These are phyloP conservation scores for Monosiga brevicollis DNA, from an alignment of 78 protist genomes.

Conservation along the genomic window DNA sequence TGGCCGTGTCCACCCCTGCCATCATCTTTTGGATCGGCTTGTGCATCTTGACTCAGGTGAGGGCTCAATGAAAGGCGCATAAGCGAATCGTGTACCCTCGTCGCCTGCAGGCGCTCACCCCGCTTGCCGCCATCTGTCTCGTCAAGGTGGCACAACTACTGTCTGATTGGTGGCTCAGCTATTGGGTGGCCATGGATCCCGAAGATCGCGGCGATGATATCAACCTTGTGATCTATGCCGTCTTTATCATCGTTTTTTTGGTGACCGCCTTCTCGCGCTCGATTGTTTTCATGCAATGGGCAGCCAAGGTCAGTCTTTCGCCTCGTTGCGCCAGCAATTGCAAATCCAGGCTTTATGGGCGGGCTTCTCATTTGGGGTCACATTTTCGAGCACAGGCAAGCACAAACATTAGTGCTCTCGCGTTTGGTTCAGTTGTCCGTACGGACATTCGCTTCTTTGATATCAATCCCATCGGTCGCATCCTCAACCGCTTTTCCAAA, in stretches of 20 bases:
- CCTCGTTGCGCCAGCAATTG: no score
- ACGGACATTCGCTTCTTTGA: conserved; percentile 1
- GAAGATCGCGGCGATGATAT: neutral
- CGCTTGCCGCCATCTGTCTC: neutral
- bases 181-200: neutral
- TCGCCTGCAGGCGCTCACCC: no score
- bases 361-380: no score
- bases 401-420: no score
- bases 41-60: no score
- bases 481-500: conserved; percentile 23
- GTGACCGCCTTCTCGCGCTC: neutral
- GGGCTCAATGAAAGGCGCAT: no score
- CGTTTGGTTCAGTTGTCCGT: neutral
- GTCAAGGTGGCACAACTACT: neutral
- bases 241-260: neutral
- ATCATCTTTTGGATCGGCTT: no score
- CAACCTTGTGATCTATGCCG: neutral
- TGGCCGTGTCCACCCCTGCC: neutral
- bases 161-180: neutral
- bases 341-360: no score
- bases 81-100: no score
- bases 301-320: no score
- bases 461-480: conserved; percentile 14
- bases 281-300: neutral
- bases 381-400: no score